A percentile compares a stretch with the other conserved stretches of the same genome.
Conservation (phyloP, 768 basidiomycete genomes). For the Leucocoprinus birnbaumii region DNA sequence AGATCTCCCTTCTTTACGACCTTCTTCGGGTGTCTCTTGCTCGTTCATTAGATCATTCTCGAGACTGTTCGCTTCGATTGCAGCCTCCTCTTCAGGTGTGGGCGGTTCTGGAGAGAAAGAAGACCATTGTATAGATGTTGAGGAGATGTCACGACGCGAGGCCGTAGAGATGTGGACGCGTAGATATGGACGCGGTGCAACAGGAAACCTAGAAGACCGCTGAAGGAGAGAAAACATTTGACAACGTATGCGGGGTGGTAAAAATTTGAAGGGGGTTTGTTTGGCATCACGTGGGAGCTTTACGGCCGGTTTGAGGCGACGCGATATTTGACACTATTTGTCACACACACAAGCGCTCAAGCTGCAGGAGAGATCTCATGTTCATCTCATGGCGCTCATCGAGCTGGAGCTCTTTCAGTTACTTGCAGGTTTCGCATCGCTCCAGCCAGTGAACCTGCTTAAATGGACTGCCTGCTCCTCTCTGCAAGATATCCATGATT, state of each 20-base stretch:
- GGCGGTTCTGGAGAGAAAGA: constrained; percentile 25
- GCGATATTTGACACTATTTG: no score
- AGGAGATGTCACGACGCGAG: constrained; percentile 24
- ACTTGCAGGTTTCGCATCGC: constrained; percentile 49
- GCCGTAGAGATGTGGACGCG: constrained; percentile 18
- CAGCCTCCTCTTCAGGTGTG: constrained; percentile 18
- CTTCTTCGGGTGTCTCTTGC: constrained; percentile 17
- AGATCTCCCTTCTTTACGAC: not conserved
- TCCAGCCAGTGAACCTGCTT: constrained; percentile 42
- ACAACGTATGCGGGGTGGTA: constrained; percentile 11
- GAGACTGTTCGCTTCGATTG: constrained; percentile 17
- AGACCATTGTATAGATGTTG: constrained; percentile 19
- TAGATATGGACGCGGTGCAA: constrained; percentile 24
- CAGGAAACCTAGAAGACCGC: constrained; percentile 23
- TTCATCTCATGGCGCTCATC: not conserved
- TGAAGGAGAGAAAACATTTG: constrained; percentile 34
- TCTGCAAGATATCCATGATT: constrained; percentile 44
- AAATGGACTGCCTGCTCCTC: constrained; percentile 35
- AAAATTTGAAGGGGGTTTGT: constrained; percentile 29
- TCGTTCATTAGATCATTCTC: constrained; percentile 9
- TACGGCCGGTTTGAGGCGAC: constrained; percentile 20
- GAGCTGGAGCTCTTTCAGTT: constrained; percentile 35
- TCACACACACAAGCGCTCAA: no score
- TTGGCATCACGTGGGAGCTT: constrained; percentile 27
- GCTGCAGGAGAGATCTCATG: not conserved